Evolutionary conservation across 371 early-diverging fungal species (phyloP).

Genomic region (Haplosporangium sp.): DNA sequence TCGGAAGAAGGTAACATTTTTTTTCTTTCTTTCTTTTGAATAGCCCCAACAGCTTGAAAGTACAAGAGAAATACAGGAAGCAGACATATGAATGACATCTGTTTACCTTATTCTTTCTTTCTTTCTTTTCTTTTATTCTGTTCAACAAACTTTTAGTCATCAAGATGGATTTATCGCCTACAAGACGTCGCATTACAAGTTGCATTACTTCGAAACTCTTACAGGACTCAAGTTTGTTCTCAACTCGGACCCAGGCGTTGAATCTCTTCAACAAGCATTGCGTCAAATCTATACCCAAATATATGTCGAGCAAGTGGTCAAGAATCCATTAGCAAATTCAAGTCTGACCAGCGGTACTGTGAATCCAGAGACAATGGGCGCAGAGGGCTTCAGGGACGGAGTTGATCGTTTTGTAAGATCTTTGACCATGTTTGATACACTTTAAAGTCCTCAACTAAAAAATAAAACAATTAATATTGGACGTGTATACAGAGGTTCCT

Average conservation of each 20-base stretch:
- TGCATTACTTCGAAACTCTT: slow-evolving; percentile 91
- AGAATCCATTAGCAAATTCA: slow-evolving; percentile 70
- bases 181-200: slow-evolving; percentile 85
- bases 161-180: slow-evolving; percentile 84
- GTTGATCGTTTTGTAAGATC: slow-evolving; percentile 76
- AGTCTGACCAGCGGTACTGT: slow-evolving; percentile 15
- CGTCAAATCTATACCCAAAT: slow-evolving; percentile 86
- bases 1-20: slow-evolving; percentile 59
- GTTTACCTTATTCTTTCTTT: too few species aligned
- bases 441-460: slow-evolving; percentile 7
- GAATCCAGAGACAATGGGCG: slow-evolving; percentile 71
- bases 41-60: neutral
- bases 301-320: slow-evolving; percentile 93
- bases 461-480: neutral
- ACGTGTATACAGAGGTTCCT: too few species aligned
- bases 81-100: too few species aligned
- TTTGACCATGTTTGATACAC: slow-evolving; percentile 71
- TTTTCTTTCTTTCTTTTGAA: neutral
- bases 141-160: slow-evolving; percentile 34
- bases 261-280: slow-evolving; percentile 75
- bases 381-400: slow-evolving; percentile 77
- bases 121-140: too few species aligned
- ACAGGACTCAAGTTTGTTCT: slow-evolving; percentile 90
- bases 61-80: neutral
- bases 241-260: slow-evolving; percentile 82